These are phyloP conservation scores for Climacium dendroides DNA, from an alignment of 225 moss, liverwort and hornwort genomes.

Conservation along the genomic window DNA sequence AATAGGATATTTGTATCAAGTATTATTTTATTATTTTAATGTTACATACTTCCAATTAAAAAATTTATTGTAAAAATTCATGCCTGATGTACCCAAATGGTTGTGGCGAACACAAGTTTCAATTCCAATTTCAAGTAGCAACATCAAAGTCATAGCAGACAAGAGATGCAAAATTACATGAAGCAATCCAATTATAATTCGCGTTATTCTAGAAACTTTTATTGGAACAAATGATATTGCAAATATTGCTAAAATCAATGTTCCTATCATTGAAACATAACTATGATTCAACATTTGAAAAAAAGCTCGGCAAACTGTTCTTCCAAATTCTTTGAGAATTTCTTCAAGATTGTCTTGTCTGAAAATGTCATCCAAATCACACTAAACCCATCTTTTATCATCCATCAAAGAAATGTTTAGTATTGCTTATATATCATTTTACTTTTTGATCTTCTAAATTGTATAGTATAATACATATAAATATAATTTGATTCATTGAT, in stretches of 20 bases:
- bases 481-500: not conserved
- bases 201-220: conserved; percentile 15
- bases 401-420: not conserved
- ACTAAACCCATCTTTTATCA: conserved; percentile 27
- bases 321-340: conserved; percentile 3
- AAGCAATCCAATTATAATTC: conserved; percentile 23
- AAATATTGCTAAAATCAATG: not conserved
- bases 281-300: conserved; percentile 31
- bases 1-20: too few relatives aligned
- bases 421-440: not conserved
- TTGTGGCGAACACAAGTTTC: conserved; percentile 50
- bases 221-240: conserved; percentile 32
- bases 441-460: not conserved
- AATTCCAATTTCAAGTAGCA: conserved; percentile 41
- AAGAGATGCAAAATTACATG: conserved; percentile 25
- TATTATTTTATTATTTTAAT: not conserved
- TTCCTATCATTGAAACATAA: conserved; percentile 25
- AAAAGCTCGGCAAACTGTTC: conserved; percentile 8
- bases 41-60: too few relatives aligned
- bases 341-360: not conserved
- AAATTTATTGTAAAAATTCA: not conserved
- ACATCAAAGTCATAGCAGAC: conserved; percentile 39
- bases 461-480: too few relatives aligned
- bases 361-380: conserved; percentile 29
- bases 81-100: conserved; percentile 31